A percentile compares a stretch with the other conserved stretches of the same genome.
Conservation (phyloP, 495 filamentous ascomycete species). For the Monascus purpureus region DNA sequence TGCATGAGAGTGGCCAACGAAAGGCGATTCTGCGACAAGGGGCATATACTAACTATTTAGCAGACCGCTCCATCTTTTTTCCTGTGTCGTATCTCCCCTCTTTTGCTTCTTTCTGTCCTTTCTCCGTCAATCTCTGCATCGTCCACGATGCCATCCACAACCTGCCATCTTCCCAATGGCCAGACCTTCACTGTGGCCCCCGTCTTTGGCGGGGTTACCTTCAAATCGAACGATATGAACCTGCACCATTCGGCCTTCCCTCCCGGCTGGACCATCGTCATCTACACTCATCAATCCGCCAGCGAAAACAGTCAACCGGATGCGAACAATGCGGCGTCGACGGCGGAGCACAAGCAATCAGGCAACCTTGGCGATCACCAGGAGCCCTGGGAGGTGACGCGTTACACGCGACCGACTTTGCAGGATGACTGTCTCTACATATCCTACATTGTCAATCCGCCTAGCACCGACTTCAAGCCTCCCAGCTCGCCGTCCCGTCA, state of each 20-base stretch:
- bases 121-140: neutral
- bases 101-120: neutral
- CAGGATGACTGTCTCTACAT: conserved; percentile 74
- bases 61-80: no score
- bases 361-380: conserved; percentile 8
- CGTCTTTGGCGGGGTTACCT: conserved; percentile 77
- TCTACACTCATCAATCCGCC: conserved; percentile 50
- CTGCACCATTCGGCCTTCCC: conserved; percentile 57
- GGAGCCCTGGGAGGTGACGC: conserved; percentile 15
- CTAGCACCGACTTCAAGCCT: conserved; percentile 64
- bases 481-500: conserved; percentile 66
- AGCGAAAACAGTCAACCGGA: conserved; percentile 3
- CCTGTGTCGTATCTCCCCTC: no score
- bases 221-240: conserved; percentile 68
- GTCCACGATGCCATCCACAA: conserved; percentile 5
- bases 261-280: conserved; percentile 74
- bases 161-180: conserved; percentile 65
- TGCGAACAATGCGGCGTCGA: conserved; percentile 4
- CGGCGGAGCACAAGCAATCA: conserved; percentile 10
- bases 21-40: no score
- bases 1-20: no score
- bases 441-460: conserved; percentile 76
- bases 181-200: conserved; percentile 66
- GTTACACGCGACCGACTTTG: conserved; percentile 59
- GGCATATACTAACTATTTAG: no score